Evolutionary conservation across 257 asterid species (phyloP).

Genomic region (Solanum habrochaites): DNA sequence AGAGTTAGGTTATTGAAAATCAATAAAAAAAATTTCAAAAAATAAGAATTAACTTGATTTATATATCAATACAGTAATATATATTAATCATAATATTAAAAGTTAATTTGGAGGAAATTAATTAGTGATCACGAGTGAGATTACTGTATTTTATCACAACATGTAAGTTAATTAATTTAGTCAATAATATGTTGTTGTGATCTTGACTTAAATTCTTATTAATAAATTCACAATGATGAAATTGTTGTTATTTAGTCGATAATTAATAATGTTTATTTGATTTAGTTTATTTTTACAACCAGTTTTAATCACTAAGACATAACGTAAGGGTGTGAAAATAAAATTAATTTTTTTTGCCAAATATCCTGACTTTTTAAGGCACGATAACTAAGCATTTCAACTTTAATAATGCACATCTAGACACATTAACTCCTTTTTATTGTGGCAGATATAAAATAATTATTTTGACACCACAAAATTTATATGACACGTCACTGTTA

Average conservation of each 20-base stretch:
- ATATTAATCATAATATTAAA: not conserved
- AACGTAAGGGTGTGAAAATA: not conserved
- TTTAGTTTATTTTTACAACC: not conserved
- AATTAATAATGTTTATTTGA: not conserved
- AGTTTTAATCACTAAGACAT: not conserved
- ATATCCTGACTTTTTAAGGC: not conserved
- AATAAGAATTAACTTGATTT: not conserved
- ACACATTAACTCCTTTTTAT: fast-evolving
- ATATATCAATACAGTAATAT: not conserved
- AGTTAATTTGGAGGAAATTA: not conserved
- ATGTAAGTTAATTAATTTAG: not conserved
- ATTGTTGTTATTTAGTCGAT: not conserved
- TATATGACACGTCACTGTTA: not conserved
- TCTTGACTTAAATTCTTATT: not conserved
- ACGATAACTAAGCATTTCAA: too few relatives aligned
- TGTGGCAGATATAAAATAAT: fast-evolving
- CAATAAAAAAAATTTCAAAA: not conserved
- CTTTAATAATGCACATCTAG: not conserved
- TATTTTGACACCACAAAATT: not conserved
- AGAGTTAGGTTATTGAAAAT: not conserved
- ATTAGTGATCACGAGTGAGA: not conserved
- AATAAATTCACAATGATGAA: not conserved
- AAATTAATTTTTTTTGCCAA: not conserved
- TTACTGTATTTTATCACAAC: not conserved
- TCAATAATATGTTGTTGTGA: not conserved